Conservation (phyloP, 768 basidiomycete species). For the Sutorius australiensis region DNA sequence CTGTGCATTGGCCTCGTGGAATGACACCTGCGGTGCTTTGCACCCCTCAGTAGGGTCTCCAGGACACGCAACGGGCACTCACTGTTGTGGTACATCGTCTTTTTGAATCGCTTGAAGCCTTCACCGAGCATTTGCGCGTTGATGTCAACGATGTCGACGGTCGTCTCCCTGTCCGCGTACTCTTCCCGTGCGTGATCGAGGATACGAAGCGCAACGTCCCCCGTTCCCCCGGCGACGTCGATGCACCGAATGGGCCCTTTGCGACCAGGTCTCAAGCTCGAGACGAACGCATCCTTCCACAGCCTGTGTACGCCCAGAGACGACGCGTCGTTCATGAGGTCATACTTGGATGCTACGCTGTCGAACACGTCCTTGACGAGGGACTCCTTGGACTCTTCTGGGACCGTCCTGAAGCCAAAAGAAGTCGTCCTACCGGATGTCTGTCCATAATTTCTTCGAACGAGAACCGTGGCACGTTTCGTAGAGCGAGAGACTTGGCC, state of each 20-base stretch:
- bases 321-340: slow-evolving; percentile 99
- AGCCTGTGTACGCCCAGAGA: slow-evolving; percentile 93
- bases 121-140: slow-evolving; percentile 95
- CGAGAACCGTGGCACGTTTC: slow-evolving; percentile 9
- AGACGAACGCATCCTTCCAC: slow-evolving; percentile 93
- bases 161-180: slow-evolving; percentile 85
- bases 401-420: slow-evolving; percentile 90
- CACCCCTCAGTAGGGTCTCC: slow-evolving; percentile 1
- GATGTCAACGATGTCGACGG: slow-evolving; percentile 89
- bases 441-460: slow-evolving; percentile 24
- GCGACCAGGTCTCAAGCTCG: slow-evolving; percentile 68
- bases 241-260: slow-evolving; percentile 76
- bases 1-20: slow-evolving; percentile 93
- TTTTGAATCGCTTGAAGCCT: slow-evolving; percentile 84
- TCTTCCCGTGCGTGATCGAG: slow-evolving; percentile 87
- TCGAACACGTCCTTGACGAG: slow-evolving; percentile 93
- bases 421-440: slow-evolving; percentile 57
- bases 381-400: slow-evolving; percentile 81
- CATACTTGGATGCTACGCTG: slow-evolving; percentile 93
- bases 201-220: slow-evolving; percentile 93
- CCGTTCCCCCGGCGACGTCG: slow-evolving; percentile 96
- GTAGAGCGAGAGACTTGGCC: slow-evolving; percentile 12
- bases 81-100: slow-evolving; percentile 99
- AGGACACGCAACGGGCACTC: slow-evolving; percentile 25
- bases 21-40: slow-evolving; percentile 86